These are phyloP conservation scores for Hyphopichia buzzinii DNA, from an alignment of 1,139 yeast species.

Conservation along the genomic window DNA sequence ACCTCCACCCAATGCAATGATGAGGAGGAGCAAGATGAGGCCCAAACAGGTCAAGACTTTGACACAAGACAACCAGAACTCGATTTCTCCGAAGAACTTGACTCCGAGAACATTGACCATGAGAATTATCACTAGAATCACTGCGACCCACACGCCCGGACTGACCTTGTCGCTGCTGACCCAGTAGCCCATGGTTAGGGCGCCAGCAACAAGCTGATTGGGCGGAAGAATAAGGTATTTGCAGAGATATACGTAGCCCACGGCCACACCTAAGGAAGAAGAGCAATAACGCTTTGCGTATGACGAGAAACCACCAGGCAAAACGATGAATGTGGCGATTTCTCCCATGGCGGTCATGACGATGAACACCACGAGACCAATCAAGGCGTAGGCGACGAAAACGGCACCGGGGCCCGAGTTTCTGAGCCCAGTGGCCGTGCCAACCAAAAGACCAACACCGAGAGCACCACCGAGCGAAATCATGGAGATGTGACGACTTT, in stretches of 20 bases:
- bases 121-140: slow-evolving; percentile 36
- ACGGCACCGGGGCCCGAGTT: slow-evolving; percentile 69
- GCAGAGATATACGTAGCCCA: slow-evolving; percentile 64
- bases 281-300: slow-evolving; percentile 68
- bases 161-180: slow-evolving; percentile 37
- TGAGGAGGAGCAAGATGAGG: slow-evolving; percentile 46
- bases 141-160: slow-evolving; percentile 60
- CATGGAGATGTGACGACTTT: slow-evolving; percentile 75
- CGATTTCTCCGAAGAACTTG: slow-evolving; percentile 63
- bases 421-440: slow-evolving; percentile 64
- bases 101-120: slow-evolving; percentile 62
- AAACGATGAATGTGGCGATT: slow-evolving; percentile 72
- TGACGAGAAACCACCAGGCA: slow-evolving; percentile 69
- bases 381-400: slow-evolving; percentile 56
- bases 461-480: slow-evolving; percentile 57
- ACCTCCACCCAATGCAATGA: slow-evolving; percentile 56
- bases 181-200: slow-evolving; percentile 65
- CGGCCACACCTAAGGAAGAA: slow-evolving; percentile 72
- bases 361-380: slow-evolving; percentile 63
- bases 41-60: slow-evolving; percentile 59
- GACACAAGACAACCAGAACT: slow-evolving; percentile 62
- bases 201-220: slow-evolving; percentile 59
- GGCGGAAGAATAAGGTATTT: slow-evolving; percentile 42
- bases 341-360: slow-evolving; percentile 75
- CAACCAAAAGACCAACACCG: slow-evolving; percentile 70